Conservation (phyloP, 371 early-diverging fungal species). For the Rhizomucor miehei region DNA sequence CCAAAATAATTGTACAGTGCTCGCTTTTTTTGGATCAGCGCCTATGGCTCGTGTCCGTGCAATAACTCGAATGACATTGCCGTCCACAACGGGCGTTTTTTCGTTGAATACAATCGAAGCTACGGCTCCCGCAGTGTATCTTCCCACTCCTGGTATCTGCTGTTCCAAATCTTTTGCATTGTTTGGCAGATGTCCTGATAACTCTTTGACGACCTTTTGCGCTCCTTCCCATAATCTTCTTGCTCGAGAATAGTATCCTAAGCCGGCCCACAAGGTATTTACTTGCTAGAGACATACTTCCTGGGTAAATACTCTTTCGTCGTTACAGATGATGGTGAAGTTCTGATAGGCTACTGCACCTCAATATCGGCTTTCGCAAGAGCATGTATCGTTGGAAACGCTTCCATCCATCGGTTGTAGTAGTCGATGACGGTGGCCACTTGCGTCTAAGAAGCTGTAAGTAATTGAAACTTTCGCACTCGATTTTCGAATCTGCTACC, state of each 20-base stretch:
- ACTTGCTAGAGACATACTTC: slow-evolving; percentile 41
- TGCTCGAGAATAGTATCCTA: slow-evolving; percentile 84
- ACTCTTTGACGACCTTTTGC: slow-evolving; percentile 54
- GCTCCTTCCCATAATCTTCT: slow-evolving; percentile 72
- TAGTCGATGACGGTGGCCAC: slow-evolving; percentile 75
- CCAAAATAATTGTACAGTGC: slow-evolving; percentile 62
- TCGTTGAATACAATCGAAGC: slow-evolving; percentile 72
- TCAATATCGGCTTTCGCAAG: slow-evolving; percentile 70
- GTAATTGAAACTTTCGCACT: neutral
- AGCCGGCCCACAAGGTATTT: slow-evolving; percentile 74
- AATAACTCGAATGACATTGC: slow-evolving; percentile 79
- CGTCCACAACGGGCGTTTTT: slow-evolving; percentile 71
- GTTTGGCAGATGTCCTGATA: slow-evolving; percentile 58
- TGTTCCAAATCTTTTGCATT: slow-evolving; percentile 56
- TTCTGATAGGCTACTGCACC: slow-evolving; percentile 13
- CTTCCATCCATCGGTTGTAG: slow-evolving; percentile 72
- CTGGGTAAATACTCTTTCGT: neutral
- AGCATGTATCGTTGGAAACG: slow-evolving; percentile 71
- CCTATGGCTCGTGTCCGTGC: slow-evolving; percentile 67
- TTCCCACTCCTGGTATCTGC: slow-evolving; percentile 76
- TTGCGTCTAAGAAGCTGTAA: slow-evolving; percentile 49
- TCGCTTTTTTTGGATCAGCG: slow-evolving; percentile 68
- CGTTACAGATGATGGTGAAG: no score
- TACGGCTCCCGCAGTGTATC: slow-evolving; percentile 66
- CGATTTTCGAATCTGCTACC: slow-evolving; percentile 14